Evolutionary conservation across 225 moss, liverwort and hornwort genomes (phyloP).

Genomic region (Antitrichia curtipendula): DNA sequence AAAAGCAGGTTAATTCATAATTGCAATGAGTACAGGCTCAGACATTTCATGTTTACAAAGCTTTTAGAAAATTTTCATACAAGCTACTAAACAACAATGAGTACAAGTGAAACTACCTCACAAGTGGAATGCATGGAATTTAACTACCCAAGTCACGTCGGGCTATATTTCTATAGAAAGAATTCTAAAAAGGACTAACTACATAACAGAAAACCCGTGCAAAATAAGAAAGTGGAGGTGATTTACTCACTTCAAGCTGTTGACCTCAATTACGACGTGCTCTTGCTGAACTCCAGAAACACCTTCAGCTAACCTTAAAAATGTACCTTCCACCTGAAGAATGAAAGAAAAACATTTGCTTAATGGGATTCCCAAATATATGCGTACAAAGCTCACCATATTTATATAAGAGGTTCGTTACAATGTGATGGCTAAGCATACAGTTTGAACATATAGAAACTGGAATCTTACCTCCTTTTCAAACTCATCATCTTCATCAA

Average conservation of each 20-base stretch:
- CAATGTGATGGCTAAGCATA: background rate
- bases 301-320: slow-evolving; percentile 76
- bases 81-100: background rate
- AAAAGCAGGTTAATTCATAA: background rate
- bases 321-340: slow-evolving; percentile 73
- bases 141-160: background rate
- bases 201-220: background rate
- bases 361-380: background rate
- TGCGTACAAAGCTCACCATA: background rate
- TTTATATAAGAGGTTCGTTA: background rate
- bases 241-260: slow-evolving; percentile 71
- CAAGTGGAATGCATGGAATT: background rate
- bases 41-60: background rate
- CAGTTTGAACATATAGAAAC: background rate
- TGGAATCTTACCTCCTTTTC: slow-evolving; percentile 55
- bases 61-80: background rate
- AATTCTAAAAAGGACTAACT: background rate
- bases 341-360: background rate
- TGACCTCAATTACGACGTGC: slow-evolving; percentile 88
- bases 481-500: slow-evolving; percentile 61
- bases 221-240: background rate
- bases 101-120: background rate
- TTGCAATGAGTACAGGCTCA: background rate
- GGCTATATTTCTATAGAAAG: background rate
- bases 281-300: slow-evolving; percentile 66